Evolutionary conservation across 2,329 filamentous ascomycete genomes (phyloP), one percentile per base, ranked within the genome.

Genomic region (Colletotrichum coccodes): DNA sequence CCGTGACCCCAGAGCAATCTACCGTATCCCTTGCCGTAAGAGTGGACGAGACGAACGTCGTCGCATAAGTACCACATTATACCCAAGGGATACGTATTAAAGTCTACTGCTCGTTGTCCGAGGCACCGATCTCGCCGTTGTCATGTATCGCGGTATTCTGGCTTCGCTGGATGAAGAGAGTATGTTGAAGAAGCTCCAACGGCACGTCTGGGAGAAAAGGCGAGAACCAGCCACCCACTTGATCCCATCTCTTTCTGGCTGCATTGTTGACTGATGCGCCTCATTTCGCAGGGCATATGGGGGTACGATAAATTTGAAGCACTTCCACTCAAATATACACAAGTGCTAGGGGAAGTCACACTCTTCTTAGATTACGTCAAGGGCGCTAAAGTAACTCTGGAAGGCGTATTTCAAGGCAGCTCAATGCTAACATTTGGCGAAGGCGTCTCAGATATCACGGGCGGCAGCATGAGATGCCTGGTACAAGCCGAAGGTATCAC

Each of bases 251-350:
- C 34, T 28, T 18, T 44, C 6, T 44, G 40, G 7, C 6, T 28
- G 18, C 3, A 5, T 16, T 26, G 7, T 18, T 59, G 11, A 34
- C 3, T 6, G 4, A 32, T 30, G 6, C 40, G 9, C 34, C 11
- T n/a, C 8, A 36, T 18, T n/a, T 12, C 4, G 26, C 23, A 73
- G 49, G 73, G 73, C 12, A 67, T 71, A 3, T 74, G 73, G 70
- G 73, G 73, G 1, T n/a, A 68, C 72, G 18, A 74, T 74, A 53
- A 71, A 53, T 8, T 68, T 73, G 32, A 69, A 73, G 21, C 73
- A 75, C 36, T 74, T 74, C 54, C 73, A 75, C 12, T 72, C 72
- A 2, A 74, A 75, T 2, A 71, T 64, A 3, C 73, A 74, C 18
- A 73, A 75, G 57, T 75, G 71, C 49, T 75, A 75, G 21, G 73